phyloP scores from a whole-genome alignment of 305 asterid species.

The Fraxinus albicans region DNA sequence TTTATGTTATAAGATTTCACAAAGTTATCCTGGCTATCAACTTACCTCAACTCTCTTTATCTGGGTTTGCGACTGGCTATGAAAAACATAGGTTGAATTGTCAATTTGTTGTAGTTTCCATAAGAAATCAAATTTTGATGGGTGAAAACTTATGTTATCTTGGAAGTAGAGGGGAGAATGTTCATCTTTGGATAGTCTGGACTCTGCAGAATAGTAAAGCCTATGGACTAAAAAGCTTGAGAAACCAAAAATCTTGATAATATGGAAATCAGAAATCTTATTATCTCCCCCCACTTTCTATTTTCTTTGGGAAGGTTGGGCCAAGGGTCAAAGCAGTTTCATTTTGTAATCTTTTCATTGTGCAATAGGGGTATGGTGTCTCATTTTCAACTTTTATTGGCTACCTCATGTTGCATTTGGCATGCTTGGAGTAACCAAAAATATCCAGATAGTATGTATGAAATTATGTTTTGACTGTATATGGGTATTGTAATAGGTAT shows the following conservation, averaged over 20 bases:
- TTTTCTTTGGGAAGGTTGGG: neutral
- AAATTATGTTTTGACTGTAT: neutral
- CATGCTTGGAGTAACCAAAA: slow-evolving; percentile 8
- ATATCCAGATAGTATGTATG: neutral
- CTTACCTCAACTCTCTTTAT: neutral
- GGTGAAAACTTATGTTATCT: neutral
- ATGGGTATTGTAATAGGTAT: slow-evolving; percentile 45
- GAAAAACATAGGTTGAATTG: neutral
- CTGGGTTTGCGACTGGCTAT: neutral
- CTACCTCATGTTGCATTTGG: neutral
- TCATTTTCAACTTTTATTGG: slow-evolving; percentile 7
- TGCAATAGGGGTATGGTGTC: neutral
- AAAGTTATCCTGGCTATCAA: neutral
- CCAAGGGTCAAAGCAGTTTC: neutral
- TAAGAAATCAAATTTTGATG: neutral
- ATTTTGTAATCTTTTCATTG: neutral
- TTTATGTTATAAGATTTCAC: neutral
- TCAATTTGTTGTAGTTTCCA: neutral
- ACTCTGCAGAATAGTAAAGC: neutral
- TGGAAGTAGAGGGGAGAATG: neutral
- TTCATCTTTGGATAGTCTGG: neutral
- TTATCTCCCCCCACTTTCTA: neutral
- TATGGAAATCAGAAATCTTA: neutral
- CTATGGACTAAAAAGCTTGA: neutral
- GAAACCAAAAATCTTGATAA: neutral